These are phyloP conservation scores for Cyclanthera cordifolia DNA, from an alignment of 306 rosid species.

Conservation along the genomic window DNA sequence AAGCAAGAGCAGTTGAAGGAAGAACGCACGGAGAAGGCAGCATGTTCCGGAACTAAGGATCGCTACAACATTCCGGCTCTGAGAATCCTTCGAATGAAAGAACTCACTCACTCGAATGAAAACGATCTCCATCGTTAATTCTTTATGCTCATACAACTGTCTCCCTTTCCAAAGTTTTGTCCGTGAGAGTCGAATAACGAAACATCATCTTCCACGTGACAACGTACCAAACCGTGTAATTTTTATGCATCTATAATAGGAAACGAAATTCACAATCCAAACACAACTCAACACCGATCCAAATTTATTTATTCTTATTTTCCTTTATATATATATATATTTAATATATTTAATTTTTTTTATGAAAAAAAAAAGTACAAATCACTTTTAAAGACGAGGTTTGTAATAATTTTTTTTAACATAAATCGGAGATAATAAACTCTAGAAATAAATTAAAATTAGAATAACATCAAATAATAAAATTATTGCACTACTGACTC, in stretches of 20 bases:
- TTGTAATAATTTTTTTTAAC: too few species aligned
- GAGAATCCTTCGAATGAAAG: not conserved
- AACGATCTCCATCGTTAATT: constrained; percentile 17
- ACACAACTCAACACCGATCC: not conserved
- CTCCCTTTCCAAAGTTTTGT: not conserved
- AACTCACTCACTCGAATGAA: not conserved
- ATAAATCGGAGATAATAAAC: too few species aligned
- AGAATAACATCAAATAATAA: too few species aligned
- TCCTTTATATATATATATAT: too few species aligned
- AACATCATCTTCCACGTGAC: constrained; percentile 6
- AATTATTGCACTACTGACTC: too few species aligned
- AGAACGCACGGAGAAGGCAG: constrained; percentile 17
- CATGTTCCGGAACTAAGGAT: constrained; percentile 23
- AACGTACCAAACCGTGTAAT: not conserved
- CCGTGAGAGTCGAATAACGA: not conserved
- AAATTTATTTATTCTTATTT: too few species aligned
- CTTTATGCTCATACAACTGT: not conserved
- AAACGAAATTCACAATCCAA: not conserved
- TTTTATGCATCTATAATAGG: not conserved
- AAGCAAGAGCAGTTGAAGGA: constrained; percentile 19
- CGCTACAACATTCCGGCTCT: not conserved
- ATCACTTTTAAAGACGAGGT: too few species aligned
- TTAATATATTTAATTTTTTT: too few species aligned
- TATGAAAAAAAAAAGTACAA: too few species aligned
- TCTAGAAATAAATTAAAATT: too few species aligned